Evolutionary conservation across 2,329 filamentous ascomycete species (phyloP).

Genomic region (Eutypa lata): DNA sequence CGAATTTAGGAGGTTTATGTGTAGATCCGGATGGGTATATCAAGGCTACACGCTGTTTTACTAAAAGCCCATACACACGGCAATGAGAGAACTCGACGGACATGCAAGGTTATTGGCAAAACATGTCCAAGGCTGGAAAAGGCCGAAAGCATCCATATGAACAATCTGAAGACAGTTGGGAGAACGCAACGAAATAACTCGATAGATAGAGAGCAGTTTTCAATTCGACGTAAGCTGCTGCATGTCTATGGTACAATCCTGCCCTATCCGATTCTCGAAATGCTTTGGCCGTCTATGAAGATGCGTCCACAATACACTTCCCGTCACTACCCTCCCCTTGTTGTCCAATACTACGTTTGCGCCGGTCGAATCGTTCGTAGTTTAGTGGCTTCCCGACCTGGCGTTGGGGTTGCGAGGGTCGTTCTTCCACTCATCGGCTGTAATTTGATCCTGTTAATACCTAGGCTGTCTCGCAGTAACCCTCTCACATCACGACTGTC

Average conservation of each 20-base stretch:
- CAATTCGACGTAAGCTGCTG: conserved; percentile 17
- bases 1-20: no score
- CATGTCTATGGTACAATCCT: conserved; percentile 29
- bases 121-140: no score
- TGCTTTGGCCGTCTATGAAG: conserved; percentile 24
- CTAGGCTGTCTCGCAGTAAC: conserved; percentile 9
- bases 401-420: conserved; percentile 82
- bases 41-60: no score
- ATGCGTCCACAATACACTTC: conserved; percentile 7
- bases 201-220: conserved; percentile 14
- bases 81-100: no score
- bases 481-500: no score
- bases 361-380: background rate
- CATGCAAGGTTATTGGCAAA: no score
- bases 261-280: conserved; percentile 17
- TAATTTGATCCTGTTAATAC: conserved; percentile 15
- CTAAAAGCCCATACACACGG: no score
- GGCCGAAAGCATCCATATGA: background rate
- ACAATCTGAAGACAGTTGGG: background rate
- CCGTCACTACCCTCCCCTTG: conserved; percentile 10
- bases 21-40: no score
- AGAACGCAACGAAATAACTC: background rate
- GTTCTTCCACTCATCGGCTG: conserved; percentile 95
- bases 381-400: conserved; percentile 47
- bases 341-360: conserved; percentile 7